These are phyloP conservation scores for Penicillium sp. DNA, from an alignment of 2,329 filamentous ascomycete genomes.

Conservation along the genomic window DNA sequence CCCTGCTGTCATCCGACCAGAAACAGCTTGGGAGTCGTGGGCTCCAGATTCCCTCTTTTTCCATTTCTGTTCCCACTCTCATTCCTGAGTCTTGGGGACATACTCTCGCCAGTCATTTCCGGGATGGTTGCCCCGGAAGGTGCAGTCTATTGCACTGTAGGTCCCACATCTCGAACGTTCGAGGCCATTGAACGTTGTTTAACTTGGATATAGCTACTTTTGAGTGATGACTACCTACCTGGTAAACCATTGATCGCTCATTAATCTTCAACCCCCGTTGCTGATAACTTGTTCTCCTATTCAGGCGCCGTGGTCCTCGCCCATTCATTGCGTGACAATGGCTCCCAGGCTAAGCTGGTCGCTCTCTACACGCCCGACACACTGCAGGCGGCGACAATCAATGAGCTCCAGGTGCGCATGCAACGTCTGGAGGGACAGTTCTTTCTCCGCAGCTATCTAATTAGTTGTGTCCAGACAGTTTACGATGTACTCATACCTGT, in stretches of 20 bases:
- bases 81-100: background rate
- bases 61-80: slow-evolving; percentile 5
- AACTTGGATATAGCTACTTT: slow-evolving; percentile 69
- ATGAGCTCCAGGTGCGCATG: slow-evolving; percentile 71
- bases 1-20: background rate
- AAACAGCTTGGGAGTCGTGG: background rate
- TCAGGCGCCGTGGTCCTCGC: slow-evolving; percentile 89
- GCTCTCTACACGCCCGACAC: slow-evolving; percentile 82
- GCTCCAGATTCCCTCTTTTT: slow-evolving; percentile 13
- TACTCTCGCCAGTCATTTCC: slow-evolving; percentile 18
- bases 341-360: slow-evolving; percentile 82
- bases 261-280: background rate
- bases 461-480: slow-evolving; percentile 62
- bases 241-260: slow-evolving; percentile 59
- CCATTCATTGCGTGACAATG: slow-evolving; percentile 90
- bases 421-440: slow-evolving; percentile 10
- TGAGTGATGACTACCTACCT: slow-evolving; percentile 91
- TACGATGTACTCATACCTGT: slow-evolving; percentile 92
- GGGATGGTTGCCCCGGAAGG: slow-evolving; percentile 52
- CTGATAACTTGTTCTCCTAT: slow-evolving; percentile 23
- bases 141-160: slow-evolving; percentile 70
- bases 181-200: slow-evolving; percentile 10
- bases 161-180: slow-evolving; percentile 29
- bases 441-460: slow-evolving; percentile 24
- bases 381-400: slow-evolving; percentile 74